phyloP scores from a whole-genome alignment of 345 rosid species.

The Pistacia vera region DNA sequence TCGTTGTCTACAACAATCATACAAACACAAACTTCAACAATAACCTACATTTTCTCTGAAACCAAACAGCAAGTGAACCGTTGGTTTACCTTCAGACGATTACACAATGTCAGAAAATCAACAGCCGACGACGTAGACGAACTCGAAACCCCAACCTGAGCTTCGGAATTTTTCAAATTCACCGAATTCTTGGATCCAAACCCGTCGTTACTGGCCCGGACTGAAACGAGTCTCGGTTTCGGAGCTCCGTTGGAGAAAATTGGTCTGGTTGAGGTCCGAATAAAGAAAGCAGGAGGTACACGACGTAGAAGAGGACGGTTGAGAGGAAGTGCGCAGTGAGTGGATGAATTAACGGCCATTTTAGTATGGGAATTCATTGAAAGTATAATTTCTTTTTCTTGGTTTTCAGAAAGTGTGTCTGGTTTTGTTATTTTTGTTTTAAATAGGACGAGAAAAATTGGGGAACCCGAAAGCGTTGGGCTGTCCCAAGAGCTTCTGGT shows the following conservation, averaged over 20 bases:
- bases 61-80: neutral
- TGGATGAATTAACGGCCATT: conserved; percentile 53
- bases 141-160: conserved; percentile 22
- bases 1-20: conserved; percentile 60
- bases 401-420: neutral
- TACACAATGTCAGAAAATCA: conserved; percentile 86
- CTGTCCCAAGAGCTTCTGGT: too few relatives aligned
- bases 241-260: conserved; percentile 30
- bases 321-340: conserved; percentile 37
- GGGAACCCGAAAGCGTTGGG: neutral
- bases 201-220: conserved; percentile 47
- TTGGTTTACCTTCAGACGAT: conserved; percentile 65
- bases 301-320: conserved; percentile 32
- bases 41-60: neutral
- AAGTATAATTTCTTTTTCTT: too few relatives aligned
- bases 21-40: conserved; percentile 8
- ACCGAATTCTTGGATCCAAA: conserved; percentile 26
- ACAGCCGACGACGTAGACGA: conserved; percentile 62
- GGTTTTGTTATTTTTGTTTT: neutral
- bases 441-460: neutral
- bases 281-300: conserved; percentile 30
- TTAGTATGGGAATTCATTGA: neutral
- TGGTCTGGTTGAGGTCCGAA: conserved; percentile 25
- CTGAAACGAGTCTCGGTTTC: conserved; percentile 38
- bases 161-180: conserved; percentile 29